Conservation (phyloP, 805 yeast genomes). For the Sungouiozyma ichnusensis region DNA sequence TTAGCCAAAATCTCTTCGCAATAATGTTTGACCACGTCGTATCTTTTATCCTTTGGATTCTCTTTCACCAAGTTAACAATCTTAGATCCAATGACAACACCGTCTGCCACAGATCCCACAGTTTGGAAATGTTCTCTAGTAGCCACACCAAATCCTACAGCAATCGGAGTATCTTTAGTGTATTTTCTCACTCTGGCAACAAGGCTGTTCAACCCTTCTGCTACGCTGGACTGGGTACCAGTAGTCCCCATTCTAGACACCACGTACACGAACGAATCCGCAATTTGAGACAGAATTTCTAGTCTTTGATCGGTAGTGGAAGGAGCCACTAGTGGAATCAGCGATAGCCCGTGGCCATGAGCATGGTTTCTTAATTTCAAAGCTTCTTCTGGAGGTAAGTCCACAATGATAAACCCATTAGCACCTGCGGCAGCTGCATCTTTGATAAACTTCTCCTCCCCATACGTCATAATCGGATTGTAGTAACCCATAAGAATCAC, state of each 20-base stretch:
- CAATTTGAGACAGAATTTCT: conserved; percentile 64
- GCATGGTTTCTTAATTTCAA: conserved; percentile 70
- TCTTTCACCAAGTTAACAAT: conserved; percentile 62
- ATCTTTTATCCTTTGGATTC: conserved; percentile 49
- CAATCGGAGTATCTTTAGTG: conserved; percentile 72
- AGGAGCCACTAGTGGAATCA: conserved; percentile 93
- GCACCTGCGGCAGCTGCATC: conserved; percentile 87
- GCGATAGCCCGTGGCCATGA: conserved; percentile 57
- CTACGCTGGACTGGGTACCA: conserved; percentile 61
- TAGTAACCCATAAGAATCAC: conserved; percentile 94
- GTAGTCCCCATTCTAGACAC: conserved; percentile 98
- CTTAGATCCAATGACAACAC: conserved; percentile 92
- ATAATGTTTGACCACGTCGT: conserved; percentile 52
- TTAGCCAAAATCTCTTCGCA: conserved; percentile 61
- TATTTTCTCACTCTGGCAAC: conserved; percentile 65
- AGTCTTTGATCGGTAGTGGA: conserved; percentile 89
- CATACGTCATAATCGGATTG: conserved; percentile 84
- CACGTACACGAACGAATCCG: conserved; percentile 93
- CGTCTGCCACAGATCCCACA: conserved; percentile 79
- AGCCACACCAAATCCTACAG: conserved; percentile 95
- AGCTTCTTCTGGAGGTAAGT: conserved; percentile 97
- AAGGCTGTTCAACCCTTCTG: conserved; percentile 55
- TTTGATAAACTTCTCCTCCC: conserved; percentile 71
- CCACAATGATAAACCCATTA: conserved; percentile 89
- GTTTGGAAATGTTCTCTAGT: conserved; percentile 80